Evolutionary conservation across 306 rosid genomes (phyloP), one percentile per base, ranked within the genome.

Genomic region (Prunus davidiana): DNA sequence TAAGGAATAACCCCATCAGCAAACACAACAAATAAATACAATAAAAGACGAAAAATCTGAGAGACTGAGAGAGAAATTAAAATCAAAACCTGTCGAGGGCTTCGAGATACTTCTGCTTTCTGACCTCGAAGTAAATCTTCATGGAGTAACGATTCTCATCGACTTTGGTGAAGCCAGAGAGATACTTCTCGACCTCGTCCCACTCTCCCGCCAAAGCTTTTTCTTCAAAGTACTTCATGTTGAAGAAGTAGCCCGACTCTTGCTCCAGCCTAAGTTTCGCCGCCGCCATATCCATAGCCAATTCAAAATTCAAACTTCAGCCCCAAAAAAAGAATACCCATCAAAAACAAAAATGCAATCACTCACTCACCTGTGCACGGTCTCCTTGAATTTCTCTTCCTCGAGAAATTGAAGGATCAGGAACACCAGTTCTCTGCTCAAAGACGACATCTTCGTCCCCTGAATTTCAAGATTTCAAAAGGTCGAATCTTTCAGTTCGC

Each of bases 41-140:
- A n/a, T 18, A 38, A 67, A 54, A 8, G 2, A 12, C 46, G 38
- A 76, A 8, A 19, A 6, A 11, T 3, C 3, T 12, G 11, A 55
- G 2, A 71, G 14, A 54, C 30, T 43, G 19, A 50, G 9, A 15
- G 9, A 24, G 24, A 58, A 50, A 4, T 7, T 1, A 6, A 6
- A 14, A 46, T 43, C 3, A 4, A 27, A 25, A 77, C 80, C 75
- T 57, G 50, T 77, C 80, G 0, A 77, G 69, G 2, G 80, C 80
- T 60, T 77, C 80, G 7, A 77, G 80, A 68, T 77, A 77, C 74
- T 77, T 77, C 74, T 77, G 80, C 69, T 77, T 77, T 30, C 80
- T n/a, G 10, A 77, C 73, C 69, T 77, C 80, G 51, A 77, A 77
- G 74, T 68, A 77, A 71, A 77, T 77, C 80, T 77, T 77, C 75